These are phyloP conservation scores for Termitomyces sp. DNA, from an alignment of 768 basidiomycete species.

Conservation along the genomic window DNA sequence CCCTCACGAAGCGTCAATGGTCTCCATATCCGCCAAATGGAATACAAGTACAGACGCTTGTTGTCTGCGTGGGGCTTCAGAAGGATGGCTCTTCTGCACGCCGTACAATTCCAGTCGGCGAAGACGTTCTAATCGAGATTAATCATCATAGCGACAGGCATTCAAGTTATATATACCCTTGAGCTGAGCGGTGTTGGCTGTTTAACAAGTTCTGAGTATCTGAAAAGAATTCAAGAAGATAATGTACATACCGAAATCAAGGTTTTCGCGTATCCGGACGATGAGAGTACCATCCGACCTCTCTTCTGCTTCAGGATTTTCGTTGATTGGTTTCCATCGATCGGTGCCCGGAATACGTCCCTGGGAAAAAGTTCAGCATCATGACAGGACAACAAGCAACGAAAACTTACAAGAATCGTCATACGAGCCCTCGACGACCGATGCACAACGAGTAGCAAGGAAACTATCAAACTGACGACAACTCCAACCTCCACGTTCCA, in stretches of 20 bases:
- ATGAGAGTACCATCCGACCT: constrained; percentile 81
- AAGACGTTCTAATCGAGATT: constrained; percentile 54
- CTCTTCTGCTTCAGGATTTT: constrained; percentile 82
- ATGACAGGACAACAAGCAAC: constrained; percentile 9
- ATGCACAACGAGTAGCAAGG: constrained; percentile 84
- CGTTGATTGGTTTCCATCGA: constrained; percentile 86
- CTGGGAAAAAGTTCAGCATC: constrained; percentile 30
- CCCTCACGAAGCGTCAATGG: constrained; percentile 85
- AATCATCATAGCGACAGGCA: neutral
- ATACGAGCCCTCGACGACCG: constrained; percentile 87
- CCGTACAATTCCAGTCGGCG: constrained; percentile 90
- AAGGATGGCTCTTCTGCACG: constrained; percentile 74
- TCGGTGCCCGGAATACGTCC: constrained; percentile 88
- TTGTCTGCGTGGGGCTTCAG: constrained; percentile 77
- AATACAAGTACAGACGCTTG: constrained; percentile 81
- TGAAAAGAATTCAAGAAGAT: neutral
- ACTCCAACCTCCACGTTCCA: constrained; percentile 94
- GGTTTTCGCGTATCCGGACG: constrained; percentile 82
- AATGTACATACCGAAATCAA: constrained; percentile 75
- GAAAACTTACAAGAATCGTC: constrained; percentile 71
- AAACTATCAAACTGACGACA: constrained; percentile 83
- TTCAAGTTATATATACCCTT: constrained; percentile 52
- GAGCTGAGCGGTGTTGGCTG: constrained; percentile 92
- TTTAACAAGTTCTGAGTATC: neutral
- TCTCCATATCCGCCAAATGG: constrained; percentile 90